Base-by-base conservation (phyloP, 78 protist genomes). In the Diacronema lutheri region DNA sequence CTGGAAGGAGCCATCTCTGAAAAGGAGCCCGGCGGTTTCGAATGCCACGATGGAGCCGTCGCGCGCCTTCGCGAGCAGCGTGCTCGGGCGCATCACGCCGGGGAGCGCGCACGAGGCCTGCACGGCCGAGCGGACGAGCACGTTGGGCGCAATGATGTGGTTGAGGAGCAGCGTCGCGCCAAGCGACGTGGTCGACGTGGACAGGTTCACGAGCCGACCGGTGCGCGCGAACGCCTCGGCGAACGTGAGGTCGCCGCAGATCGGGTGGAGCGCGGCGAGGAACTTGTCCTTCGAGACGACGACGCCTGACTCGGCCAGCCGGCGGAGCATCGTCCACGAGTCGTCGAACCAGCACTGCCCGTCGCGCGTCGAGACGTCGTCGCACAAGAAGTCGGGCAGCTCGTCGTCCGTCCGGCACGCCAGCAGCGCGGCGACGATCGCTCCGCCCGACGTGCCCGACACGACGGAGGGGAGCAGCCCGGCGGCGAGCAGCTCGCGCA, bases 51-150 rank as follows among this genome's bases (percentile, higher is more conserved):
- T 46, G 10, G 56, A n/a, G 58, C 80, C 80, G 31, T 73, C 58
- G 14, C 50, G 26, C 37, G 80, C 56, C 58, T 46, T 44, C 37
- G 58, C 26, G 58, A 50, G 58, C 56, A 73, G 58, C 58, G 13
- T 26, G 65, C 37, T 38, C 50, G 80, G 80, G 26, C 65, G 65
- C 80, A 73, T 73, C 37, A 73, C 65, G 56, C 80, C 80, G 46
- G 80, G 16, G 26, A 73, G 58, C 56, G 80, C 80, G 80, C 80
- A 73, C 26, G 65, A 50, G 50, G 80, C 80, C 65, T 44, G 56
- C 41, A 73, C 80, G 12, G 80, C 80, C 31, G 65, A 50, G 37
- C 80, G 58, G 12, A 73, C 33, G 56, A 73, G 80, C 33, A 46
- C 58, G 80, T 73, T 20, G 19, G 80, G 80, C 38, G 38, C 10